Conservation (phyloP, 2,329 filamentous ascomycete species). For the Sporothrix pseudoabietina region DNA sequence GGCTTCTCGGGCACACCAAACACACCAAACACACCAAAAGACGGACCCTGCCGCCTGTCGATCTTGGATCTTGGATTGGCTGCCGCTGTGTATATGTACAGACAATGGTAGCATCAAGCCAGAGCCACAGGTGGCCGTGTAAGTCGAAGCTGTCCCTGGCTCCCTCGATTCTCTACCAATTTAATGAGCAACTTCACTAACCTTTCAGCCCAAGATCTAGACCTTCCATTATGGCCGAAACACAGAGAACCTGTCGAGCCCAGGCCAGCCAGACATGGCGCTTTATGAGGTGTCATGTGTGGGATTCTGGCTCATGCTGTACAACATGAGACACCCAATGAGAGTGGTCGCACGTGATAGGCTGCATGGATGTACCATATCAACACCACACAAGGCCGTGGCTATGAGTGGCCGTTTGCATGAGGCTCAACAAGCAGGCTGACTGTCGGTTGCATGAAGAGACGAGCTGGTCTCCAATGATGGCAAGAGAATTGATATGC, state of each 20-base stretch:
- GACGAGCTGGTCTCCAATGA: not conserved
- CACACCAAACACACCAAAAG: not conserved
- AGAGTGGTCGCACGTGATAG: not conserved
- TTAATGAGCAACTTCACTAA: not conserved
- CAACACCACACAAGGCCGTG: not conserved
- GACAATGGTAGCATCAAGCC: not conserved
- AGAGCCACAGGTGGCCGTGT: not conserved
- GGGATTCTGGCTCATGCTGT: not conserved
- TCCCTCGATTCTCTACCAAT: too few species aligned
- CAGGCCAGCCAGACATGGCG: not conserved
- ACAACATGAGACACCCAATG: not conserved
- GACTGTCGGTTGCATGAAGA: not conserved
- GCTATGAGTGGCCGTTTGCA: not conserved
- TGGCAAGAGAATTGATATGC: not conserved
- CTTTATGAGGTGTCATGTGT: not conserved
- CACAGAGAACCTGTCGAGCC: not conserved
- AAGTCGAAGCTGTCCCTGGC: not conserved
- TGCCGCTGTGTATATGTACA: not conserved
- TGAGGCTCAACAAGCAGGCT: not conserved
- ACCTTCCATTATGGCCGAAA: not conserved
- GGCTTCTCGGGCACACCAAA: slow-evolving; percentile 17
- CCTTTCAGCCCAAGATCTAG: too few species aligned
- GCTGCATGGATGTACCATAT: not conserved
- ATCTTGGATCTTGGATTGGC: slow-evolving; percentile 19
- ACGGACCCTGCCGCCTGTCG: slow-evolving; percentile 21